Evolutionary conservation across 106 monocot species (phyloP).

Genomic region (Dactylorhiza incarnata): DNA sequence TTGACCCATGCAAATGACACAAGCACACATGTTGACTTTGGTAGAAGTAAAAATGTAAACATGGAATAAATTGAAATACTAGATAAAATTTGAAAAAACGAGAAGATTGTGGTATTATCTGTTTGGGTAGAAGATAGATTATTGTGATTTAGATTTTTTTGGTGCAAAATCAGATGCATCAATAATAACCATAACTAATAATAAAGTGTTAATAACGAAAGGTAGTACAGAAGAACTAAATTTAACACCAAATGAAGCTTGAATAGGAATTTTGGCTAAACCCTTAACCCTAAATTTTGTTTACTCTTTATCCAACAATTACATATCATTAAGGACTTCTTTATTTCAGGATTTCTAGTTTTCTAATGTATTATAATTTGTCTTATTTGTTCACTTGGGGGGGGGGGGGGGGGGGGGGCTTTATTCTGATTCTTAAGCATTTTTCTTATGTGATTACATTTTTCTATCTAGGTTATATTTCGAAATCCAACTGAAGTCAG

Average conservation of each 20-base stretch:
- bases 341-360: background rate
- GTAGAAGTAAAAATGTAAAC: background rate
- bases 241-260: background rate
- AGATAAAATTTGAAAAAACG: background rate
- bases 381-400: background rate
- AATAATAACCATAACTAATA: background rate
- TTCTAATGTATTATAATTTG: background rate
- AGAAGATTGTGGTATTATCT: no score
- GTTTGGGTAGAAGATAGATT: no score
- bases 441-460: background rate
- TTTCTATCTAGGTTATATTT: conserved; percentile 69
- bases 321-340: background rate
- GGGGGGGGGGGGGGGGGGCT: background rate
- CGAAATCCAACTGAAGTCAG: conserved; percentile 65
- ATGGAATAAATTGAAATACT: background rate
- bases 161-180: background rate
- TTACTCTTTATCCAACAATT: background rate
- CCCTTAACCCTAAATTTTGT: background rate
- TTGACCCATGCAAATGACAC: background rate
- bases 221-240: background rate
- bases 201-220: background rate
- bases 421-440: background rate
- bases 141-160: no score
- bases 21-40: background rate
- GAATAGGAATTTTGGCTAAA: background rate